Percentiles rank a stretch among this genome's conserved stretches.
These are phyloP conservation scores for Starmerella bacillaris DNA, from an alignment of 805 yeast genomes.

Conservation along the genomic window DNA sequence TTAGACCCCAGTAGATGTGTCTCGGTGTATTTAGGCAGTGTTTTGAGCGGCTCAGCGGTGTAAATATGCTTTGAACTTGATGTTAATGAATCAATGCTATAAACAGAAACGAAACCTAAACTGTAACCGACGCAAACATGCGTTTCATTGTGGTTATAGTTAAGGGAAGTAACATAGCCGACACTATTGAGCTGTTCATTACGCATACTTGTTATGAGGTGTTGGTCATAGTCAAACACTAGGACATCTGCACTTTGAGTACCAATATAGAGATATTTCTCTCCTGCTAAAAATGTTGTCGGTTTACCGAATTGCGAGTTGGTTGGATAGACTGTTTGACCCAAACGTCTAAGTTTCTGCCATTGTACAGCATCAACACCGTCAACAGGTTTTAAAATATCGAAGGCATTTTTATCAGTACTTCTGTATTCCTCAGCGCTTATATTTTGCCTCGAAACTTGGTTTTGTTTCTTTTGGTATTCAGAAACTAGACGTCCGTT, in stretches of 20 bases:
- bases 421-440: too few species aligned
- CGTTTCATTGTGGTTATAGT: constrained; percentile 51
- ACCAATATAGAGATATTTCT: constrained; percentile 34
- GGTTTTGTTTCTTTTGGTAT: background rate
- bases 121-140: constrained; percentile 51
- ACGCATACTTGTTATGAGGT: constrained; percentile 30
- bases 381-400: background rate
- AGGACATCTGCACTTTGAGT: constrained; percentile 49
- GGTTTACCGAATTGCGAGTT: constrained; percentile 34
- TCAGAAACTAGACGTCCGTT: constrained; percentile 1
- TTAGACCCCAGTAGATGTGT: background rate
- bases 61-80: constrained; percentile 3
- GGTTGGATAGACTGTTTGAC: constrained; percentile 23
- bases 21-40: background rate
- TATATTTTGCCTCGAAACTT: too few species aligned
- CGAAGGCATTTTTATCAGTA: too few species aligned
- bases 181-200: constrained; percentile 15
- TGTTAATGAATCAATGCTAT: constrained; percentile 26
- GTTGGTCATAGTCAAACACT: constrained; percentile 54
- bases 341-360: constrained; percentile 28
- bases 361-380: constrained; percentile 17
- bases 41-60: constrained; percentile 6
- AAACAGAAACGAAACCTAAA: constrained; percentile 46
- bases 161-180: constrained; percentile 37
- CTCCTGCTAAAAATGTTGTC: constrained; percentile 23